phyloP scores from a whole-genome alignment of 345 rosid genomes.

The Acer negundo region DNA sequence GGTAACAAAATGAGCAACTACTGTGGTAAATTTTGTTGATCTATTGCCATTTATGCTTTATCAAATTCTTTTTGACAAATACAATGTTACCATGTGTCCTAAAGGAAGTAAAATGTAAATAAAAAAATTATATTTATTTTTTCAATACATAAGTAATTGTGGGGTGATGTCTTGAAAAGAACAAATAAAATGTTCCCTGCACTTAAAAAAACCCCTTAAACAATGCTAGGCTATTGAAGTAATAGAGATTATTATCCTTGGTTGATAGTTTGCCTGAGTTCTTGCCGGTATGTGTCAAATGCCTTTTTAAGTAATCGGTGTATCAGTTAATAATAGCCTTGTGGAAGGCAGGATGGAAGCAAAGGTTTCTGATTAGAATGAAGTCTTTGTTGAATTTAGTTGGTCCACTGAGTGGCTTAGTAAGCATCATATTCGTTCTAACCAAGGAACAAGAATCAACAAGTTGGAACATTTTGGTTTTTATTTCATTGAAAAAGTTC shows the following conservation, averaged over 20 bases:
- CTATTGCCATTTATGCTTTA: not conserved
- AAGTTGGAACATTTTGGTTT: not conserved
- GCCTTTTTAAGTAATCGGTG: not conserved
- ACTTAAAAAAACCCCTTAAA: not conserved
- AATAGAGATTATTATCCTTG: not conserved
- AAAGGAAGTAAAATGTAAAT: not conserved
- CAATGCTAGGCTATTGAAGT: not conserved
- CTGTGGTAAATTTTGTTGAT: not conserved
- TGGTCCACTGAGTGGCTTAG: not conserved
- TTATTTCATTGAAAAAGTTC: not conserved
- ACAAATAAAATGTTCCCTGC: not conserved
- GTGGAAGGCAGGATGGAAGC: not conserved
- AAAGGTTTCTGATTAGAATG: not conserved
- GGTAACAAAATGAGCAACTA: not conserved
- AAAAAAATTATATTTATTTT: not conserved
- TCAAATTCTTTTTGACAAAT: not conserved
- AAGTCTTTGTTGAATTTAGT: not conserved
- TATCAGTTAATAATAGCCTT: not conserved
- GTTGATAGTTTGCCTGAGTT: too few relatives aligned
- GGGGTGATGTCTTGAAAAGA: not conserved
- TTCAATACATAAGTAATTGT: not conserved
- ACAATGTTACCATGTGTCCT: not conserved
- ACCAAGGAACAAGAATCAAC: not conserved
- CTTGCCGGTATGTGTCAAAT: not conserved
- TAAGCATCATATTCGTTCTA: not conserved